A percentile compares a stretch with the other conserved stretches of the same genome.
Evolutionary conservation across 2,329 filamentous ascomycete species (phyloP).

Genomic region (Davidsoniella virescens): DNA sequence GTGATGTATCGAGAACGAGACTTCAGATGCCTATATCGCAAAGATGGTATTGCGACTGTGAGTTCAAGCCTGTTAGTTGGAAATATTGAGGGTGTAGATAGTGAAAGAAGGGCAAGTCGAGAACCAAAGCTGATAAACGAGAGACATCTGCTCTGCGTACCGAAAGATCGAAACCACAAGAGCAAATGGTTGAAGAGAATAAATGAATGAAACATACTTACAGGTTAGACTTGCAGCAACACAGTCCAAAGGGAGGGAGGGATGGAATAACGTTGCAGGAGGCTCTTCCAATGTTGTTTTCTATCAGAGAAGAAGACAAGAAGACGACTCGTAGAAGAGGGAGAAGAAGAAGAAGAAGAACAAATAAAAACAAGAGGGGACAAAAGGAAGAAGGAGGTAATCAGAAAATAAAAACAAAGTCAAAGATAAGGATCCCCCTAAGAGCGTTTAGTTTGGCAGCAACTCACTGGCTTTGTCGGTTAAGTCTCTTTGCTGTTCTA

Average conservation of each 20-base stretch:
- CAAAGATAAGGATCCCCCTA: not conserved
- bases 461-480: too few relatives aligned
- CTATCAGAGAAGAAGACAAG: not conserved
- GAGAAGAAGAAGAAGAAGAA: not conserved
- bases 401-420: not conserved
- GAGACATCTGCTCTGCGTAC: too few relatives aligned
- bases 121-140: too few relatives aligned
- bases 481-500: too few relatives aligned
- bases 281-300: too few relatives aligned
- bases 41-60: too few relatives aligned
- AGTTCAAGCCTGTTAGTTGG: too few relatives aligned
- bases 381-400: not conserved
- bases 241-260: not conserved
- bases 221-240: not conserved
- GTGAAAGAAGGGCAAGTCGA: not conserved
- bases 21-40: too few relatives aligned
- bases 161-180: too few relatives aligned
- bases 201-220: not conserved
- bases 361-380: conserved; percentile 1
- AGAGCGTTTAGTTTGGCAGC: too few relatives aligned
- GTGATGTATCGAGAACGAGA: not conserved
- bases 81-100: not conserved
- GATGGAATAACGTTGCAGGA: not conserved
- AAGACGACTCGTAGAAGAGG: not conserved
- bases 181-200: too few relatives aligned